A percentile compares a stretch with the other conserved stretches of the same genome.
Conservation (phyloP, 371 early-diverging fungal species). For the Thermomucor indicae-seudaticae region DNA sequence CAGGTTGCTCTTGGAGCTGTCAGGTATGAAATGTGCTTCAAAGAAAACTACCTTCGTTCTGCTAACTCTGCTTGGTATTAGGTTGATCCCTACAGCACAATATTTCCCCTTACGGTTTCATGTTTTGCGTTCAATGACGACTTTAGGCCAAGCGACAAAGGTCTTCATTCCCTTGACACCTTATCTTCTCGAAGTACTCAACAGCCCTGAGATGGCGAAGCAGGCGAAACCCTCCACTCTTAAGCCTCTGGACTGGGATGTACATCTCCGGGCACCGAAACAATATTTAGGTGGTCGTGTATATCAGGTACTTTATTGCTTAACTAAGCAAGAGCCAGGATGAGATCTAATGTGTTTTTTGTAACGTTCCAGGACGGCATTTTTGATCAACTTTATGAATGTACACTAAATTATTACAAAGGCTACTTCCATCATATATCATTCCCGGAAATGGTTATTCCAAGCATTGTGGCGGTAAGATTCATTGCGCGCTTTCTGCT, state of each 20-base stretch:
- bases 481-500: not conserved
- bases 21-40: conserved; percentile 13
- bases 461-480: conserved; percentile 64
- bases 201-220: conserved; percentile 50
- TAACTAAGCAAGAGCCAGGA: not conserved
- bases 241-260: conserved; percentile 78
- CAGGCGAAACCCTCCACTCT: conserved; percentile 67
- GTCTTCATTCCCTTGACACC: conserved; percentile 85
- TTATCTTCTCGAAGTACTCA: conserved; percentile 74
- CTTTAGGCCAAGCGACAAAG: conserved; percentile 63
- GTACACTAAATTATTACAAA: conserved; percentile 70
- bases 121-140: conserved; percentile 65
- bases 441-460: conserved; percentile 86
- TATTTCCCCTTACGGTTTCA: conserved; percentile 92
- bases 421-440: conserved; percentile 68
- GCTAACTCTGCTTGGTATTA: too few relatives aligned
- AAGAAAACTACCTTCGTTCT: not conserved
- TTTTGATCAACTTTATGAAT: conserved; percentile 68
- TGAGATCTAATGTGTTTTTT: too few relatives aligned
- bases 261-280: conserved; percentile 72
- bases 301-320: conserved; percentile 49
- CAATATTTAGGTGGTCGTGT: conserved; percentile 76
- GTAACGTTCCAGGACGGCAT: conserved; percentile 72
- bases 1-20: conserved; percentile 86
- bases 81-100: conserved; percentile 81